Evolutionary conservation across 345 rosid species (phyloP).

Genomic region (Camelina hispida): DNA sequence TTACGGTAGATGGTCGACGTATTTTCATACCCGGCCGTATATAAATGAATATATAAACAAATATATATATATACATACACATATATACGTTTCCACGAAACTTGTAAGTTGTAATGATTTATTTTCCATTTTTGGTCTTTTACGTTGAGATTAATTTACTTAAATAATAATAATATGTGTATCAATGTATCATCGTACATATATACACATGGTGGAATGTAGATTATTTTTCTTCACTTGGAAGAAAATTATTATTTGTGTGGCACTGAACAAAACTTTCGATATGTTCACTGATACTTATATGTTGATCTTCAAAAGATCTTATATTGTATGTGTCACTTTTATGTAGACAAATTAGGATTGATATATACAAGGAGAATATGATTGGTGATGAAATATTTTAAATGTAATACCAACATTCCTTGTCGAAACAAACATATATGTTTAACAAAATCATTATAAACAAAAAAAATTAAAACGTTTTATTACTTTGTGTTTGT

Average conservation of each 20-base stretch:
- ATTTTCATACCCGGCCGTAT: background rate
- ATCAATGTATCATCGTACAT: slow-evolving; percentile 5
- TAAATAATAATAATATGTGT: background rate
- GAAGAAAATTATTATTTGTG: no score
- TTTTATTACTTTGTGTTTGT: no score
- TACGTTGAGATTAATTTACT: slow-evolving; percentile 7
- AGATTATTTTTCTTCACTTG: background rate
- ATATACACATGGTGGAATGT: background rate
- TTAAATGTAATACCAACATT: no score
- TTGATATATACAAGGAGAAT: background rate
- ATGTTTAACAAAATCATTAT: no score
- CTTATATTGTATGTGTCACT: background rate
- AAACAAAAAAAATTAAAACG: no score
- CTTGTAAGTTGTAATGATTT: background rate
- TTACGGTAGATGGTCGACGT: slow-evolving; percentile 31
- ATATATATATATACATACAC: background rate
- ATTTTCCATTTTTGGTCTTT: background rate
- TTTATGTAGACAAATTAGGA: background rate
- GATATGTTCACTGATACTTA: no score
- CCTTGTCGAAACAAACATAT: no score
- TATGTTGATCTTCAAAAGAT: background rate
- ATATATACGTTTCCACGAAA: slow-evolving; percentile 14
- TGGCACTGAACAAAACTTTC: no score
- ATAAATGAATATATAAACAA: slow-evolving; percentile 6
- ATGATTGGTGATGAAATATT: background rate